phyloP scores from a whole-genome alignment of 345 rosid species.

The Rhodamnia argentea region DNA sequence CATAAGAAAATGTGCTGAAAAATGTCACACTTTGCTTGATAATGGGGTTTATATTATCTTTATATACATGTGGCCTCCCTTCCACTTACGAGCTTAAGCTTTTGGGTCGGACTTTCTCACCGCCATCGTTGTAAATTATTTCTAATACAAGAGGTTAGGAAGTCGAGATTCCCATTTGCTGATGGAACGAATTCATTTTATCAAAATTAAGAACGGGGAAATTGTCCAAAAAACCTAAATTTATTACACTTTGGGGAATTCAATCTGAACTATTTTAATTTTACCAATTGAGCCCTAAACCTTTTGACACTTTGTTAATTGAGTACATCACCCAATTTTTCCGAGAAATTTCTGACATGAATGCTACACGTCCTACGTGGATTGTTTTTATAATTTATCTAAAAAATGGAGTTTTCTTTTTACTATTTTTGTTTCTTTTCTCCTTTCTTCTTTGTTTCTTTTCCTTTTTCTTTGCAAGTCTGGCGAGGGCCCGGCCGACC shows the following conservation, averaged over 20 bases:
- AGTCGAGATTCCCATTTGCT: neutral
- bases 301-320: no score
- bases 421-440: neutral
- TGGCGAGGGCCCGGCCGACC: no score
- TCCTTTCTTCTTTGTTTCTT: neutral
- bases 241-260: no score
- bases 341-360: no score
- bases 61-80: fast-evolving
- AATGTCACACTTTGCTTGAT: fast-evolving
- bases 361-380: no score
- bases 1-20: no score
- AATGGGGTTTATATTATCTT: neutral
- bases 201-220: neutral
- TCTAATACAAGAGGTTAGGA: neutral
- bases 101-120: neutral
- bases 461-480: no score
- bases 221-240: no score
- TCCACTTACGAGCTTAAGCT: neutral
- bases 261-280: no score
- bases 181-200: neutral
- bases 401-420: neutral
- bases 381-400: neutral
- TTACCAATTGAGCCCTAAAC: no score
- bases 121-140: neutral
- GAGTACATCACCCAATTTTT: no score